Conservation (phyloP, 345 rosid species). For the Syzygium jambos region DNA sequence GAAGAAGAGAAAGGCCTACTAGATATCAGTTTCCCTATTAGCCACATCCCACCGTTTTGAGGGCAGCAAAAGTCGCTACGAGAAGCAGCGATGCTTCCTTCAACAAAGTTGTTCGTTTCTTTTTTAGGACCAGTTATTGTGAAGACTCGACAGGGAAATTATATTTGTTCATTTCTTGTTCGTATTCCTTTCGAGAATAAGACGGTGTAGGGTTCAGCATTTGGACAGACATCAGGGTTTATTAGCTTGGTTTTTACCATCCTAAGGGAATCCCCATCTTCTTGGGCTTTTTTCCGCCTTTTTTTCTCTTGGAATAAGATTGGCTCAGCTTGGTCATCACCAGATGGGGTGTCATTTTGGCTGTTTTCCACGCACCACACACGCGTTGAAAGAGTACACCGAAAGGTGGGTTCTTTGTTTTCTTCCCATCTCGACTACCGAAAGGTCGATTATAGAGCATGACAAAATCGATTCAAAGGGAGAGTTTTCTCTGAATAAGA, state of each 20-base stretch:
- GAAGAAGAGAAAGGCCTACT: background rate
- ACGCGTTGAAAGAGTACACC: constrained; percentile 4
- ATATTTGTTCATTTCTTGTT: background rate
- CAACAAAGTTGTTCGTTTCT: background rate
- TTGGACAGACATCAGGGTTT: background rate
- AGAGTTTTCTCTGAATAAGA: background rate
- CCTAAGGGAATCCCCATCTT: background rate
- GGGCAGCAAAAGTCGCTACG: background rate
- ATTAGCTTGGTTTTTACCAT: background rate
- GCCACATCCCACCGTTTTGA: background rate
- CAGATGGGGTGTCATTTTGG: background rate
- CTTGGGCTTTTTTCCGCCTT: background rate
- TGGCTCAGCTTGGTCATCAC: background rate
- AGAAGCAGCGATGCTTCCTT: background rate
- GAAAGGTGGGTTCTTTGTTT: background rate
- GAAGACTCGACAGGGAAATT: background rate
- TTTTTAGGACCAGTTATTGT: background rate
- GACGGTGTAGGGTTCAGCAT: background rate
- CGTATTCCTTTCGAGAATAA: background rate
- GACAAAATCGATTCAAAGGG: background rate
- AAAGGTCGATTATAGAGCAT: background rate
- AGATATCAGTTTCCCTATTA: background rate
- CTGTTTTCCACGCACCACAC: background rate
- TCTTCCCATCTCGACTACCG: background rate
- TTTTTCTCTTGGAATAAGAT: background rate